phyloP scores from a whole-genome alignment of 768 basidiomycete genomes.

The Leccinum subtestaceum region DNA sequence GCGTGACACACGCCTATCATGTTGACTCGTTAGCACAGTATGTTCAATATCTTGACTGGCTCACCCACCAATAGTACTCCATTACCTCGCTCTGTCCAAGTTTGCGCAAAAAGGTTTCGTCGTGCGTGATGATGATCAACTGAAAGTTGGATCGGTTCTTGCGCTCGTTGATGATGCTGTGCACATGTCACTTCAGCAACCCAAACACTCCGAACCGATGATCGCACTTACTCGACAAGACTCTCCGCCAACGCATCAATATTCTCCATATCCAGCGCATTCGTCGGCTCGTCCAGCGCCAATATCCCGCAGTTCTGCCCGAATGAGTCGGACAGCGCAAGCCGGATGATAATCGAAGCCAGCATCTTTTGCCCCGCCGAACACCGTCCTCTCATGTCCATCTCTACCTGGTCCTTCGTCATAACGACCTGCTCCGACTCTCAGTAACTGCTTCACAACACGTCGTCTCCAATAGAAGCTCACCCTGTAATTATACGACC shows the following conservation, averaged over 20 bases:
- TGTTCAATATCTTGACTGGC: not conserved
- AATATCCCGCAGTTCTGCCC: conserved; percentile 97
- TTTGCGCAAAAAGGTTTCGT: conserved; percentile 90
- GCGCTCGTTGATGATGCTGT: conserved; percentile 93
- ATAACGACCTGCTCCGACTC: conserved; percentile 76
- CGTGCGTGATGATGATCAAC: conserved; percentile 94
- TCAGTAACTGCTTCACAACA: conserved; percentile 16
- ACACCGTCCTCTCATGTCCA: conserved; percentile 99
- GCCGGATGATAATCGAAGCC: conserved; percentile 95
- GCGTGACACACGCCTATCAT: conserved; percentile 72
- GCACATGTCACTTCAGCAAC: not conserved
- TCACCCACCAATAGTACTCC: conserved; percentile 78
- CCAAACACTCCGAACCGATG: not conserved
- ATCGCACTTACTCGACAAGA: conserved; percentile 75
- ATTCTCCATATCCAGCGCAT: conserved; percentile 93
- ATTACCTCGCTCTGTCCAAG: conserved; percentile 90
- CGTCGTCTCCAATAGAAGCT: conserved; percentile 25
- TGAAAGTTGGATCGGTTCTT: conserved; percentile 91
- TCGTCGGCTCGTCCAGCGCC: conserved; percentile 97
- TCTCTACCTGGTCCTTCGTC: conserved; percentile 98
- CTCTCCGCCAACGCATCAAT: conserved; percentile 91
- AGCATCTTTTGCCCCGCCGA: conserved; percentile 99
- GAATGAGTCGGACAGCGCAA: conserved; percentile 96
- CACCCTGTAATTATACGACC: conserved; percentile 96
- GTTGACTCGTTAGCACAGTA: not conserved